Evolutionary conservation across 1,284 basidiomycete species (phyloP).

Genomic region (Singerocomus inundabilis): DNA sequence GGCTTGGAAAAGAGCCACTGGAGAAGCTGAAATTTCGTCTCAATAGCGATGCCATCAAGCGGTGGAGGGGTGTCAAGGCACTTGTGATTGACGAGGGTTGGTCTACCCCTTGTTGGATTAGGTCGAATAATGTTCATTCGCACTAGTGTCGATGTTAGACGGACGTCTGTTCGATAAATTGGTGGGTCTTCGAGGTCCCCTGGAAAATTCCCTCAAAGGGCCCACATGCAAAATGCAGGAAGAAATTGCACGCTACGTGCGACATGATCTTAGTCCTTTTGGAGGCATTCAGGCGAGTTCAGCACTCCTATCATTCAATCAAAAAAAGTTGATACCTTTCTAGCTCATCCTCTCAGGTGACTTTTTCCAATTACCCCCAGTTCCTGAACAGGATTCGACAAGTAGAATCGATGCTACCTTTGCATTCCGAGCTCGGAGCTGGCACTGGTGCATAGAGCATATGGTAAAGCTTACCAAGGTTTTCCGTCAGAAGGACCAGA

Average conservation of each 20-base stretch:
- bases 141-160: conserved; percentile 58
- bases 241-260: conserved; percentile 48
- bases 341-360: conserved; percentile 77
- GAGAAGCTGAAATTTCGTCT: conserved; percentile 52
- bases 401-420: conserved; percentile 42
- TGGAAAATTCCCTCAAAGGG: neutral
- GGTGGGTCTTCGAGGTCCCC: conserved; percentile 31
- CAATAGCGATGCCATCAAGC: conserved; percentile 36
- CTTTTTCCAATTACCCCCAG: conserved; percentile 80
- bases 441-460: conserved; percentile 46
- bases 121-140: neutral
- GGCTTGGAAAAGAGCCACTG: conserved; percentile 56
- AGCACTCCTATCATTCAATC: neutral
- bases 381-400: conserved; percentile 44
- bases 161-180: conserved; percentile 67
- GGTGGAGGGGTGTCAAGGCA: conserved; percentile 54
- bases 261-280: conserved; percentile 53
- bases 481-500: conserved; percentile 47
- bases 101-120: conserved; percentile 18
- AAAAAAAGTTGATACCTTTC: conserved; percentile 5
- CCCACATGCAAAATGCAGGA: conserved; percentile 21
- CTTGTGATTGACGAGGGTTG: conserved; percentile 73
- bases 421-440: conserved; percentile 67
- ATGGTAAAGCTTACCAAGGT: conserved; percentile 40
- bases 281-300: conserved; percentile 67